Percentiles rank a stretch among this genome's conserved stretches.
These are phyloP conservation scores for Amphichorda felina DNA, from an alignment of 2,329 filamentous ascomycete species.

Conservation along the genomic window DNA sequence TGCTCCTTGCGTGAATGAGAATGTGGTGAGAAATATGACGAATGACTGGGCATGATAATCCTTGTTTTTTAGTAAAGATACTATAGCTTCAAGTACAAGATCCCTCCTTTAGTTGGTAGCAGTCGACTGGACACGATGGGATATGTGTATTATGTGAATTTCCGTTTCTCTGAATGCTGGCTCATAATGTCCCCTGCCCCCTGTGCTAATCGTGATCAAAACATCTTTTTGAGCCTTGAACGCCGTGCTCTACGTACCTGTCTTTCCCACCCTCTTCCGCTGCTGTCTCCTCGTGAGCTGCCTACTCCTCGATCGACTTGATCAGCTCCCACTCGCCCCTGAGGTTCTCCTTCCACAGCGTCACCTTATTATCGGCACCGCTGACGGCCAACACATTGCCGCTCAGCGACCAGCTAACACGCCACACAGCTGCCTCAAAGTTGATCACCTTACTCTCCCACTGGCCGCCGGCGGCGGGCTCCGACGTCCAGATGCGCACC, in stretches of 20 bases:
- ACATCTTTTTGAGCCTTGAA: constrained; percentile 18
- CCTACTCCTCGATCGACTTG: constrained; percentile 85
- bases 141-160: background rate
- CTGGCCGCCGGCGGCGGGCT: constrained; percentile 45
- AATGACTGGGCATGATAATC: no score
- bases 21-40: no score
- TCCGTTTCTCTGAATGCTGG: background rate
- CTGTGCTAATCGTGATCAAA: background rate
- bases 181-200: background rate
- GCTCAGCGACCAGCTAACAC: constrained; percentile 94
- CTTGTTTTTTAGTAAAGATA: no score
- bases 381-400: constrained; percentile 93
- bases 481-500: constrained; percentile 90
- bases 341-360: constrained; percentile 96
- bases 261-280: background rate
- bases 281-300: constrained; percentile 4
- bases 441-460: constrained; percentile 80
- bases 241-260: constrained; percentile 16
- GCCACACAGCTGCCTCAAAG: constrained; percentile 86
- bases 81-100: no score
- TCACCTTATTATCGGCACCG: constrained; percentile 92
- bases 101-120: no score
- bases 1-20: constrained; percentile 13
- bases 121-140: no score
- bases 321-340: constrained; percentile 95